Evolutionary conservation across 2,329 filamentous ascomycete species (phyloP), one percentile per base, ranked within the genome.

Genomic region (Clarireedia homoeocarpa): DNA sequence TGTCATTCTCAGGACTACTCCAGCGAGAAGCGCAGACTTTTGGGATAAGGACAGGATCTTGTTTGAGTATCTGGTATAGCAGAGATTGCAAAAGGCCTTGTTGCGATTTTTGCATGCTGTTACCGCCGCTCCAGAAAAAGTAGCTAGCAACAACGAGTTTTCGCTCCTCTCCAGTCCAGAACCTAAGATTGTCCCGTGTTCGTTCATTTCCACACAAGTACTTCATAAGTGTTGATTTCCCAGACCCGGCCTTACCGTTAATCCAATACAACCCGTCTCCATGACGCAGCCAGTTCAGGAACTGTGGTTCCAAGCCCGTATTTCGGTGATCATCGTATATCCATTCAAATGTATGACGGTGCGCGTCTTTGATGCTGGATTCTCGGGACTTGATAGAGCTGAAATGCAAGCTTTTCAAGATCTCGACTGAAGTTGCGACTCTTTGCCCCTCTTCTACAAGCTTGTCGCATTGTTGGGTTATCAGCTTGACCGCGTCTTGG

Each of bases 111-210:
- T 63, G 58, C 12, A 58, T 27, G 23, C 12, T 14, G 1, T 70
- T 70, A 5, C 72, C 72, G 24, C 69, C 70, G 4, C 68, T 74
- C 74, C 75, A 77, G 53, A 77, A 76, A 60, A 75, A 77, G 61
- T 73, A 77, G 0, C 68, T 70, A 0, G 73, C 72, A 0, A 67
- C 9, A 24, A 46, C 30, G 40, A 36, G 50, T 6, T 51, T 71
- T 4, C 65, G 47, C 17, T 57, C n/a, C 5, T 42, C 42, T 5
- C 34, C 61, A 0, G 67, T 59, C 71, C 70, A 49, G 69, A 14
- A 59, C 14, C 15, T 40, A 15, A 40, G 39, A 40, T n/a, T 15
- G 5, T 15, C 17, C 17, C 15, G 14, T 5, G 55, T 3, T 69
- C 61, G 14, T n/a, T 24, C 30, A 15, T 40, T 3, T 45, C 59